Percentiles rank a stretch among this genome's conserved stretches.
Evolutionary conservation across 1,139 yeast genomes (phyloP).

Genomic region (Saccharomycopsis hybrid): DNA sequence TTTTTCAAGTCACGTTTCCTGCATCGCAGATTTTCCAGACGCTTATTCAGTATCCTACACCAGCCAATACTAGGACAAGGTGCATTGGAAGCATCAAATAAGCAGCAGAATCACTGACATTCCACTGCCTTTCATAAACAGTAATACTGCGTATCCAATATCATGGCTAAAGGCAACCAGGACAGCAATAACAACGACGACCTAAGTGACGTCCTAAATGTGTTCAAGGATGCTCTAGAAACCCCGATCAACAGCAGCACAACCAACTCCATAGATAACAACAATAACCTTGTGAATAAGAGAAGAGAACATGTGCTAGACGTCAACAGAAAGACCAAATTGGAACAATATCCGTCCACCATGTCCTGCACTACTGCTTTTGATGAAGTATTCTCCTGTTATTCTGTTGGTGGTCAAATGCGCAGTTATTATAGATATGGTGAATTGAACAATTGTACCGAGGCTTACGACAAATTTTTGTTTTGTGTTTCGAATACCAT

Average conservation of each 20-base stretch:
- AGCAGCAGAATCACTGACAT: too few relatives aligned
- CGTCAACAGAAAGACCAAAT: constrained; percentile 6
- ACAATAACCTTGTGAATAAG: not conserved
- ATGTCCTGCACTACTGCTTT: constrained; percentile 62
- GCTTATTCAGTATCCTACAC: too few relatives aligned
- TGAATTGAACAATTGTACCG: constrained; percentile 60
- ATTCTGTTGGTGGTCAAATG: constrained; percentile 84
- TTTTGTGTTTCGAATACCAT: constrained; percentile 64
- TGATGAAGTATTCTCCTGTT: constrained; percentile 80
- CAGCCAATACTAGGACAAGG: too few relatives aligned
- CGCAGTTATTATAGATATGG: constrained; percentile 81
- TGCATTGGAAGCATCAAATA: too few relatives aligned
- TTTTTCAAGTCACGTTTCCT: too few relatives aligned
- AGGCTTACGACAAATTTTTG: constrained; percentile 68
- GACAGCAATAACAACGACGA: constrained; percentile 5
- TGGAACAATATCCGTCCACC: constrained; percentile 11
- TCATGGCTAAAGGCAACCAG: too few relatives aligned
- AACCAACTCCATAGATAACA: not conserved
- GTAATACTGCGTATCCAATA: too few relatives aligned
- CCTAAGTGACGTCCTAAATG: constrained; percentile 11
- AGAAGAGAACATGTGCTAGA: constrained; percentile 8
- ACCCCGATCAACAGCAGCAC: not conserved
- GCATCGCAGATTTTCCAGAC: too few relatives aligned
- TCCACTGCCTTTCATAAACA: too few relatives aligned
- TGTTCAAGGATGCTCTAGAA: constrained; percentile 16